phyloP scores from a whole-genome alignment of 164 flowering plant genomes.

The Stephania cephalantha region DNA sequence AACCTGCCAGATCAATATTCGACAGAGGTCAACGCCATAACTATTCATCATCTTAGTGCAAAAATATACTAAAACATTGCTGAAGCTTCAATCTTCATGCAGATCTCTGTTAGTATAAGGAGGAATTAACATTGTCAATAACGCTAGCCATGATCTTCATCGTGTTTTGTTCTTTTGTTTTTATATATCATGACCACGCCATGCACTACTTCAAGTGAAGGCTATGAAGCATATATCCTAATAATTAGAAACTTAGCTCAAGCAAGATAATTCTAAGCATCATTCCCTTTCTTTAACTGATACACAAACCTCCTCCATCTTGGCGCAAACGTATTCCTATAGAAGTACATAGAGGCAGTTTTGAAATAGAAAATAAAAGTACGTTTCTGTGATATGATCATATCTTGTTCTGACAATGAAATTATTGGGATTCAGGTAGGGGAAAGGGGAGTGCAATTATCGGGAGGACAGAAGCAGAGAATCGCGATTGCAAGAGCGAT shows the following conservation, averaged over 20 bases:
- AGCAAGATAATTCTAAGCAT: too few species aligned
- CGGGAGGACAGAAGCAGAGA: slow-evolving; percentile 84
- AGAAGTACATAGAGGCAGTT: background rate
- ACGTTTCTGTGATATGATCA: background rate
- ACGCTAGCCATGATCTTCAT: too few species aligned
- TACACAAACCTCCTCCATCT: too few species aligned
- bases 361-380: background rate
- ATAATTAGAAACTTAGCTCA: too few species aligned
- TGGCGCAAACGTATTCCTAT: background rate
- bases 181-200: too few species aligned
- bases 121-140: background rate
- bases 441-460: slow-evolving; percentile 56
- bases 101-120: background rate
- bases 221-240: too few species aligned
- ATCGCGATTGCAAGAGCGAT: slow-evolving; percentile 81
- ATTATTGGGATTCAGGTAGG: slow-evolving; percentile 43
- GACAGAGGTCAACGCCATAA: slow-evolving; percentile 43
- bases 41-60: background rate
- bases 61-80: background rate
- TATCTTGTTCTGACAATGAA: background rate
- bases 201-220: too few species aligned
- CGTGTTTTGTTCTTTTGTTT: too few species aligned
- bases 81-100: background rate
- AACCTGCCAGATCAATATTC: slow-evolving; percentile 53
- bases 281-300: too few species aligned